phyloP scores from a whole-genome alignment of 306 rosid genomes.

The Cicer cuneatum region DNA sequence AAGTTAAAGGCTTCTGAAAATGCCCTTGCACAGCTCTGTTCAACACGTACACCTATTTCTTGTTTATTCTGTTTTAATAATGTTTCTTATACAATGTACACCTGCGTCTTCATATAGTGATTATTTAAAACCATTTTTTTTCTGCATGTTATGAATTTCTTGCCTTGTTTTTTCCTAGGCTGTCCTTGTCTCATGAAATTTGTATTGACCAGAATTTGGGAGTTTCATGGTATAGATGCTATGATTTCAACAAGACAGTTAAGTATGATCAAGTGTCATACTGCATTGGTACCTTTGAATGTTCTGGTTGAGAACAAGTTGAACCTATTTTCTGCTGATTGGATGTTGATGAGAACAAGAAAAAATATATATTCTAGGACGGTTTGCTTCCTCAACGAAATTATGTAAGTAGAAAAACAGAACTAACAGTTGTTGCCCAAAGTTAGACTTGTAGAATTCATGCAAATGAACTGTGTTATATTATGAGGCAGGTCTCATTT shows the following conservation, averaged over 20 bases:
- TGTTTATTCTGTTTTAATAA: background rate
- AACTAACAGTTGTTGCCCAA: background rate
- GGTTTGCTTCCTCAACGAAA: background rate
- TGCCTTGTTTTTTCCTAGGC: background rate
- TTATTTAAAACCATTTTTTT: background rate
- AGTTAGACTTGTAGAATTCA: constrained; percentile 4
- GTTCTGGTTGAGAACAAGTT: background rate
- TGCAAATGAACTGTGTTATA: background rate
- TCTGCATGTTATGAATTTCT: background rate
- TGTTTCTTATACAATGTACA: background rate
- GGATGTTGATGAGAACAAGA: background rate
- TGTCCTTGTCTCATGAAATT: background rate
- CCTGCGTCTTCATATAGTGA: background rate
- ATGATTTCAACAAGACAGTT: background rate
- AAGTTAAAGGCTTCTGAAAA: background rate
- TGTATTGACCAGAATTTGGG: background rate
- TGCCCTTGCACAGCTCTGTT: background rate
- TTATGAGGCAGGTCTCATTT: background rate
- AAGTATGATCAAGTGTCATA: background rate
- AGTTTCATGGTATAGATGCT: background rate
- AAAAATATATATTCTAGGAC: background rate
- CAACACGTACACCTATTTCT: background rate
- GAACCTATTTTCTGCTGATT: background rate
- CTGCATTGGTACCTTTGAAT: background rate
- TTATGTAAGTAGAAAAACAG: background rate